Evolutionary conservation across 495 filamentous ascomycete species (phyloP), one percentile per base, ranked within the genome.

Genomic region (Wilcoxina mikolae): DNA sequence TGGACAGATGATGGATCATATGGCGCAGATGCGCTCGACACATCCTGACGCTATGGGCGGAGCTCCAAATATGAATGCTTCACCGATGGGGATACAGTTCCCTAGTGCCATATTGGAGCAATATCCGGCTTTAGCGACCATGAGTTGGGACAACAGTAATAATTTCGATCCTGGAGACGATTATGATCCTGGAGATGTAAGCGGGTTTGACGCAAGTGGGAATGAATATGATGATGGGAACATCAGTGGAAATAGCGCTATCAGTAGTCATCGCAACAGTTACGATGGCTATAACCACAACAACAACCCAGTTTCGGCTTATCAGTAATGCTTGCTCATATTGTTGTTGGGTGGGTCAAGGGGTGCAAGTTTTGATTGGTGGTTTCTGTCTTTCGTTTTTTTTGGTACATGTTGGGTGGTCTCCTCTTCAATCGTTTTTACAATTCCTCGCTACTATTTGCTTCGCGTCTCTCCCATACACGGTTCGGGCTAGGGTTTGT

Each of bases 191-290:
- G 82, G 85, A 28, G 79, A 87, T 46, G 87, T 82, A 51, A 84
- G 87, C 0, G 91, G 85, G 61, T 95, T 91, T 60, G 91, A 96
- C 64, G 87, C 85, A 0, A 88, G 85, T 53, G 87, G 85, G 53
- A 81, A 80, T 5, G 69, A 70, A 39, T 71, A 58, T 60, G 63
- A 65, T 29, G 62, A 58, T 27, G 62, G 35, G 1, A 59, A 55
- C 26, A 58, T 55, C 3, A 59, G 58, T 5, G 62, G 62, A 7
- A 62, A 58, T 18, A 61, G 52, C 20, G 61, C 45, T 28, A 57
- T 63, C 51, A 55, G 55, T 18, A 65, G 61, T 26, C 54, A 64
- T 56, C 39, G 60, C 12, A 63, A 60, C 46, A 64, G 61, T 47
- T 71, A 70, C 17, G 74, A 73, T 51, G 60, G 55, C 3, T 51